Conservation (phyloP, 1,139 yeast species). For the Chernovozyma sophiae-reginae region DNA sequence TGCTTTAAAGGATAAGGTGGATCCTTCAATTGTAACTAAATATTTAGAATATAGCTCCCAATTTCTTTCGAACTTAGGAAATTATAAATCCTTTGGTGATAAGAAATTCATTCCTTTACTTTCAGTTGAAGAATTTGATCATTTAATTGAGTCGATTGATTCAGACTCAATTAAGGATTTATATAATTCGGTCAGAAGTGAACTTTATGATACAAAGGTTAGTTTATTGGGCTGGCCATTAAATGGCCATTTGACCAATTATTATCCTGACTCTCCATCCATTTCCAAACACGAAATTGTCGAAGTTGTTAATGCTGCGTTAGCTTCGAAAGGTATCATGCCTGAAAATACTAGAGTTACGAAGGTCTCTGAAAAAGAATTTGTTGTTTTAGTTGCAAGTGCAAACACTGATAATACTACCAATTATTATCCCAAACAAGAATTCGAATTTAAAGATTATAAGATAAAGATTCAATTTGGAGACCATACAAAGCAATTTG, state of each 20-base stretch:
- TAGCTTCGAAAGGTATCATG: slow-evolving; percentile 60
- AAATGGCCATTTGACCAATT: slow-evolving; percentile 68
- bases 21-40: slow-evolving; percentile 32
- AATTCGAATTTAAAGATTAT: slow-evolving; percentile 25
- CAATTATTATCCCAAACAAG: slow-evolving; percentile 32
- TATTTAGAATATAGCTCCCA: slow-evolving; percentile 80
- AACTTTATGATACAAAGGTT: slow-evolving; percentile 48
- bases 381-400: slow-evolving; percentile 60
- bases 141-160: slow-evolving; percentile 40
- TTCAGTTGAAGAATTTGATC: slow-evolving; percentile 42
- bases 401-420: slow-evolving; percentile 43
- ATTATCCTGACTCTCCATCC: slow-evolving; percentile 48
- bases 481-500: slow-evolving; percentile 67
- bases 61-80: slow-evolving; percentile 76
- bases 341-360: slow-evolving; percentile 81
- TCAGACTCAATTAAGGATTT: slow-evolving; percentile 30
- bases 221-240: slow-evolving; percentile 75
- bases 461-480: slow-evolving; percentile 62
- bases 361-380: slow-evolving; percentile 42
- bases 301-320: slow-evolving; percentile 58
- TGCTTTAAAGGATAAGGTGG: slow-evolving; percentile 18
- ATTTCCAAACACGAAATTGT: slow-evolving; percentile 55
- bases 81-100: slow-evolving; percentile 88
- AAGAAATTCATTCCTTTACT: slow-evolving; percentile 74
- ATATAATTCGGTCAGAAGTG: slow-evolving; percentile 42